These are phyloP conservation scores for Auxenochlorella pyrenoidosa DNA, from an alignment of 139 green algal species.

Conservation along the genomic window DNA sequence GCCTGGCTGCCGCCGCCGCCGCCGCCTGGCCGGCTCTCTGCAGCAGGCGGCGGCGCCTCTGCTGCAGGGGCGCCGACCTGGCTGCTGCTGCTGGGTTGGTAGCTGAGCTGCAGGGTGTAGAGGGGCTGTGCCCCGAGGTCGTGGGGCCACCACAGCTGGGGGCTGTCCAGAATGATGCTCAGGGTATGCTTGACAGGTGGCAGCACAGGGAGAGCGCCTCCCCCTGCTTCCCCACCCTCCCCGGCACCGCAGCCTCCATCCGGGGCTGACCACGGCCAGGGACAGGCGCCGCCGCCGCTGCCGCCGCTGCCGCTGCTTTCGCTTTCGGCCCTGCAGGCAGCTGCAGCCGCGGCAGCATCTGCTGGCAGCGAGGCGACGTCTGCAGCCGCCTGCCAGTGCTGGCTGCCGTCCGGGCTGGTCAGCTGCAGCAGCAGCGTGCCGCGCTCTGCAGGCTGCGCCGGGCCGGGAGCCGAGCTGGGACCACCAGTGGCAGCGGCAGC, in stretches of 20 bases:
- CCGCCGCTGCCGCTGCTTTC: neutral
- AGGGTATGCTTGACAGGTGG: slow-evolving; percentile 1
- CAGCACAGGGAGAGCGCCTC: neutral
- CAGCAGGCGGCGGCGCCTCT: neutral
- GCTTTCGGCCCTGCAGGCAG: too few relatives aligned
- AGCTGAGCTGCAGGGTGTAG: slow-evolving; percentile 57
- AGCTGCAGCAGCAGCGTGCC: slow-evolving; percentile 11
- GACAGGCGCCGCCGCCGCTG: neutral
- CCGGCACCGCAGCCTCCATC: neutral
- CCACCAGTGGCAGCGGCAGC: neutral
- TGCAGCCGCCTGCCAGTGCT: neutral
- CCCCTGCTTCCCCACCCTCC: neutral
- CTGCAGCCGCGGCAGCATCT: neutral
- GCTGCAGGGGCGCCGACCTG: neutral
- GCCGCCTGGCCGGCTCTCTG: neutral
- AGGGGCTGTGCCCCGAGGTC: slow-evolving; percentile 59
- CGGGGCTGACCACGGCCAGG: neutral
- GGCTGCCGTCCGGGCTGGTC: slow-evolving; percentile 1
- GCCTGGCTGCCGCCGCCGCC: neutral
- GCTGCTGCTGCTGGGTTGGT: neutral
- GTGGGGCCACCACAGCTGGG: slow-evolving; percentile 66
- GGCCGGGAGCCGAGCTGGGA: too few relatives aligned
- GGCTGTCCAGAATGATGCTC: neutral
- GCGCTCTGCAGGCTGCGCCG: slow-evolving; percentile 2
- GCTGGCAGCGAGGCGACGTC: neutral